Base-by-base conservation (phyloP, 805 yeast genomes). In the Myxozyma nipponensis region DNA sequence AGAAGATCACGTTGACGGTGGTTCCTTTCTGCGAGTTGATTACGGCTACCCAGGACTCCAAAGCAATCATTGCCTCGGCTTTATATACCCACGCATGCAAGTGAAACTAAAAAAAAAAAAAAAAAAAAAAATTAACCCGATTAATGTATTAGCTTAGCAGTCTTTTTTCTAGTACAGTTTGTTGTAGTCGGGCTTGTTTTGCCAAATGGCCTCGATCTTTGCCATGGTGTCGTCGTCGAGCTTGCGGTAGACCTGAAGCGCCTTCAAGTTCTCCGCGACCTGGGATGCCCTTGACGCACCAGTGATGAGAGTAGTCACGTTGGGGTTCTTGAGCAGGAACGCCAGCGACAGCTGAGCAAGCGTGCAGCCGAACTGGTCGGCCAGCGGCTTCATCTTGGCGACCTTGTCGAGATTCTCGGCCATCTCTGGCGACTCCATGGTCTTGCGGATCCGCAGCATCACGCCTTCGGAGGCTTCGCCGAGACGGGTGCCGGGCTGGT, bases 301-400 rank as follows among this genome's bases (percentile, higher is more conserved):
- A 18, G 60, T 58, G 44, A 66, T 63, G 22, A 65, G 50, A 18
- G 69, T 65, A 15, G 66, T 57, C 13, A 64, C 56, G 39, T 64
- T 59, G 41, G 63, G 63, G 52, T 66, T 63, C 49, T 59, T 61
- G 40, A 66, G 51, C 21, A 63, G 43, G 58, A 64, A 64, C 2
- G 69, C 69, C 25, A 66, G 62, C 6, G 69, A 62, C 41, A 66
- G 55, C 35, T 65, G 63, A 22, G 68, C 64, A 28, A 62, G 40
- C 9, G 63, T 52, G 36, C 62, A 63, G 5, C 54, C 59, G 25
- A 66, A 54, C 26, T 59, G 57, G 18, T 62, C 60, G 10, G 69
- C 68, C 26, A 66, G 42, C 28, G 46, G 47, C 9, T 47, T 54
- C 40, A 66, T 44, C 46, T 60, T 38, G 32, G 44, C 43, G 21